Evolutionary conservation across 768 basidiomycete genomes (phyloP), one percentile per base, ranked within the genome.

Genomic region (Russula foetens): DNA sequence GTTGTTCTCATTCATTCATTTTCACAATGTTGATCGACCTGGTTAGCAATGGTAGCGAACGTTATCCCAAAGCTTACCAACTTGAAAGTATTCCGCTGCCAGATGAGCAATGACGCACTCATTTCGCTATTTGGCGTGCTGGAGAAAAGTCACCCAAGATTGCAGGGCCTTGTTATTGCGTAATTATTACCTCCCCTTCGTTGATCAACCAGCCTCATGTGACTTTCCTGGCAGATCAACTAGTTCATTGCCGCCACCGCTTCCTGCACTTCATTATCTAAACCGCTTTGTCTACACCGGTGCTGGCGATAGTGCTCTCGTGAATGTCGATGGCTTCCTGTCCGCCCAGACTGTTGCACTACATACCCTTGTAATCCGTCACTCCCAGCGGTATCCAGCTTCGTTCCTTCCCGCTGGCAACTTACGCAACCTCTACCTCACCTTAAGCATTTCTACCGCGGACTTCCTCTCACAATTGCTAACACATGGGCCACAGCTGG

Each of bases 41-140:
- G 38, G 28, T 17, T 46, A 54, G 41, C n/a, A 28, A 87, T 88
- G 81, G 72, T 88, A 55, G 78, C 81, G 21, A 88, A 87, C 47
- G 83, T 84, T 3, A 73, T 89, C 11, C 84, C 85, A 9, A 84
- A 83, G 66, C 69, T 88, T 29, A 70, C 71, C 52, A 85, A 82
- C 64, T 73, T 88, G 38, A 75, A 79, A 31, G 83, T 82, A 58
- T 78, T 85, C 2, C 81, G 84, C 67, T 81, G 85, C 46, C 78
- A 79, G n/a, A 83, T 84, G 17, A 73, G 77, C 1, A 76, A 74
- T 41, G 81, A 83, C 19, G 76, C 81, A 39, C 77, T 86, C 47
- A 66, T 74, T 9, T 76, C 79, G 2, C 75, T 86, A 28, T 69
- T 86, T 33, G 75, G 77, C 7, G 76, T 82, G 5, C 69, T 88